Evolutionary conservation across 305 asterid genomes (phyloP), one percentile per base, ranked within the genome.

Genomic region (Solanum hybrid): DNA sequence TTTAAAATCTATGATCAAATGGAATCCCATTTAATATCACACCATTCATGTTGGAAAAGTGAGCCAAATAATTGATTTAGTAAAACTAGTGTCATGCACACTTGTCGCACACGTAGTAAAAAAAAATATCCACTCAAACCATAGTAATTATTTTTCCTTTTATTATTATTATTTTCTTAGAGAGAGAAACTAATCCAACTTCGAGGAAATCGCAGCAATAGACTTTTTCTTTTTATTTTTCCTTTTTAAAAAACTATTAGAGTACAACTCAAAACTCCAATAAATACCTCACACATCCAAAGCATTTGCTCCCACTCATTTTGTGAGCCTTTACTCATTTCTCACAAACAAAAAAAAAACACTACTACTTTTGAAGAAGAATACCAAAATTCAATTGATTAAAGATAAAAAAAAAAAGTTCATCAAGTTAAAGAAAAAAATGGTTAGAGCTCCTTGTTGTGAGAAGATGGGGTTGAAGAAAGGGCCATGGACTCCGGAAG

Each of bases 361-460:
- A 19, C 4, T 71, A 26, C 34, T 5, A 26, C 17, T 24, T 26
- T 26, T 26, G 34, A 71, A 71, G 34, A 26, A 71, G 19, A 51
- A 42, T 0, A 45, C 27, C 22, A n/a, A 77, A 19, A 26, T 66
- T 38, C 38, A 89, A 45, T 56, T 51, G 9, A 64, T 45, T 77
- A 40, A 81, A 17, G 14, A 7, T 60, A 7, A 56, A 56, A 5
- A 78, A 27, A 86, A 45, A 60, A 60, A 22, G 2, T 3, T 60
- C 27, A 60, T 60, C 12, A 22, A 60, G 2, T 60, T 60, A 2
- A 60, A 8, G 24, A 17, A 56, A 35, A 76, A 78, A 90, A 97
- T 97, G 99, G 98, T 89, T 90, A 95, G 98, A 92, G 98, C 96
- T 90, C 99, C 98, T 15, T 95, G 98, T 91, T 96, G 99, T 93